Evolutionary conservation across 345 rosid species (phyloP).

Genomic region (Brassica cretica): DNA sequence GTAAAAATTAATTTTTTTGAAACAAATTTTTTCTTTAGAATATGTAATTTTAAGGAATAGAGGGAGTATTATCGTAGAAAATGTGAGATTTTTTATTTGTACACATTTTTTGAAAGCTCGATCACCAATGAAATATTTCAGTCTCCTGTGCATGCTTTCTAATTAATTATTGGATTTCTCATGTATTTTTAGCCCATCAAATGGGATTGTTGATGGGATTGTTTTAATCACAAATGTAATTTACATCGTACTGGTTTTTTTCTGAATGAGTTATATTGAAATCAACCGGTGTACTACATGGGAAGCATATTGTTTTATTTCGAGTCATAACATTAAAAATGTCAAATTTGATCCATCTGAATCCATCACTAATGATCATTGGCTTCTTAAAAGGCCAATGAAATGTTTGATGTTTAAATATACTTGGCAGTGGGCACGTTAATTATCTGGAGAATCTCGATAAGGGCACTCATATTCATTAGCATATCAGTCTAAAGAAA

Average conservation of each 20-base stretch:
- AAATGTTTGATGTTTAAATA: constrained; percentile 7
- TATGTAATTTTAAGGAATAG: too few species aligned
- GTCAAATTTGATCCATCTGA: not conserved
- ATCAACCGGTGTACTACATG: not conserved
- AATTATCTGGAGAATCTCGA: constrained; percentile 29
- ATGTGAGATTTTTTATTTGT: not conserved
- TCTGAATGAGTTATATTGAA: not conserved
- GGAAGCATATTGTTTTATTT: not conserved
- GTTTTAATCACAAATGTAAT: not conserved
- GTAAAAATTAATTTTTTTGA: too few species aligned
- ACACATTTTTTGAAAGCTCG: not conserved
- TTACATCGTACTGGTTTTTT: not conserved
- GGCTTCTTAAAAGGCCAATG: constrained; percentile 19
- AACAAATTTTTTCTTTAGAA: too few species aligned
- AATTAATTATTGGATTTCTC: not conserved
- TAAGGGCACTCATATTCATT: constrained; percentile 1
- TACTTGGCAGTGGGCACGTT: not conserved
- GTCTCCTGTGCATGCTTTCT: not conserved
- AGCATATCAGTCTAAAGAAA: constrained; percentile 5
- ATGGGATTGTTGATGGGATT: not conserved
- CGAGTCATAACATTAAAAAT: not conserved
- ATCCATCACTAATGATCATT: not conserved
- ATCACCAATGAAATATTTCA: not conserved
- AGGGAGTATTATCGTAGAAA: not conserved
- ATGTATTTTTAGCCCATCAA: not conserved